A percentile compares a stretch with the other conserved stretches of the same genome.
phyloP scores from a whole-genome alignment of 345 rosid species.

The Gossypium raimondii region DNA sequence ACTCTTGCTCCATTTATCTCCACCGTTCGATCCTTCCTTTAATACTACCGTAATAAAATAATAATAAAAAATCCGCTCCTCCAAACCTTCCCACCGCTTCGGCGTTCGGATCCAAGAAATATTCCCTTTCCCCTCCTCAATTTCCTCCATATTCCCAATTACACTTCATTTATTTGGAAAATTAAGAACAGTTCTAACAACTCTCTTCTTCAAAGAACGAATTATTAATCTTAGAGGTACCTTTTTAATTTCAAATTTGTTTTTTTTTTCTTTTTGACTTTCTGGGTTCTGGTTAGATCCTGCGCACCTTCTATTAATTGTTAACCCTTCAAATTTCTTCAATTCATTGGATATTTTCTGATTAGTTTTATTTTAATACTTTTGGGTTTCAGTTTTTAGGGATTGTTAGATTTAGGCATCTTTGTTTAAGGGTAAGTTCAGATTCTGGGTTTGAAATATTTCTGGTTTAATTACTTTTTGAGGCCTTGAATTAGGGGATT shows the following conservation, averaged over 20 bases:
- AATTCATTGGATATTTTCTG: not conserved
- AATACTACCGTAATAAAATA: not conserved
- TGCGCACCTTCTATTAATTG: not conserved
- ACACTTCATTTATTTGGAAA: not conserved
- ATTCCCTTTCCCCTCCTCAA: too few species aligned
- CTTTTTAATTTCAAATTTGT: not conserved
- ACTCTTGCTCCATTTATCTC: not conserved
- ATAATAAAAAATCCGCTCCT: not conserved
- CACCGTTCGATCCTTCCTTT: not conserved
- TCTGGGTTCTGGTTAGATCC: not conserved
- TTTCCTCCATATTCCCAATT: not conserved
- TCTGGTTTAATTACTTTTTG: not conserved
- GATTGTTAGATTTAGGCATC: conserved; percentile 4
- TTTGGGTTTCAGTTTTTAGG: not conserved
- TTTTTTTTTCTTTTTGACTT: not conserved
- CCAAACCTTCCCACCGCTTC: not conserved
- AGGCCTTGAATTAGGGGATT: not conserved
- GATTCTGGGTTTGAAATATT: conserved; percentile 5
- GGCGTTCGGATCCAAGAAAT: not conserved
- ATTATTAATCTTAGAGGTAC: not conserved
- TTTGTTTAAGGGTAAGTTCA: not conserved
- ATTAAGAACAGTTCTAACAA: not conserved
- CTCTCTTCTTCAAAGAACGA: conserved; percentile 5
- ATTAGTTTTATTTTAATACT: not conserved
- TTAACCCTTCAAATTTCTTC: not conserved